These are phyloP conservation scores for Triticum turgidum DNA, from an alignment of 176 grass and related monocot genomes.

Conservation along the genomic window DNA sequence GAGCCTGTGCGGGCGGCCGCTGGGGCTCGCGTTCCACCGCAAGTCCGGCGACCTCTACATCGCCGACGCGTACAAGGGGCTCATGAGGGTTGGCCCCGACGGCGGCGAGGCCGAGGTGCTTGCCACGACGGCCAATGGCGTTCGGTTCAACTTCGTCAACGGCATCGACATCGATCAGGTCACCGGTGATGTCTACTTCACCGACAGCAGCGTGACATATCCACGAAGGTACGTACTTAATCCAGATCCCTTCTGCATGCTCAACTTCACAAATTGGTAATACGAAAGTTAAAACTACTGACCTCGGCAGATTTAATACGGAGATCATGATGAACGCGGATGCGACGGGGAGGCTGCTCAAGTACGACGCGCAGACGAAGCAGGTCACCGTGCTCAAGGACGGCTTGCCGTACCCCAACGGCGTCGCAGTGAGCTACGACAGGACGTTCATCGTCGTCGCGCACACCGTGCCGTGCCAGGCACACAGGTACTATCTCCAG, in stretches of 20 bases:
- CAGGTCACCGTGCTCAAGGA: background rate
- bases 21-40: background rate
- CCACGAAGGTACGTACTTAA: background rate
- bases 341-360: background rate
- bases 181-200: background rate
- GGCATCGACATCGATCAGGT: background rate
- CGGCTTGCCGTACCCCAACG: background rate
- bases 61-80: background rate
- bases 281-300: background rate
- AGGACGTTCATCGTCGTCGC: too few relatives aligned
- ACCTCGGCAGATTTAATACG: background rate
- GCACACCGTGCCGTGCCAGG: too few relatives aligned
- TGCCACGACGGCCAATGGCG: background rate
- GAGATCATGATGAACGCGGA: background rate
- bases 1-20: background rate
- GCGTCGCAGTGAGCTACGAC: too few relatives aligned
- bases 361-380: background rate
- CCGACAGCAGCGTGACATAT: background rate
- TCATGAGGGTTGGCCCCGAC: background rate
- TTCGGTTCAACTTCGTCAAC: background rate
- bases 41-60: background rate
- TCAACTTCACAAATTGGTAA: background rate
- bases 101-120: background rate
- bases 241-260: background rate
- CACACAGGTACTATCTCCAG: conserved; percentile 20